Base-by-base conservation (phyloP, 805 yeast species). In the Saccharomycopsis capsularis region DNA sequence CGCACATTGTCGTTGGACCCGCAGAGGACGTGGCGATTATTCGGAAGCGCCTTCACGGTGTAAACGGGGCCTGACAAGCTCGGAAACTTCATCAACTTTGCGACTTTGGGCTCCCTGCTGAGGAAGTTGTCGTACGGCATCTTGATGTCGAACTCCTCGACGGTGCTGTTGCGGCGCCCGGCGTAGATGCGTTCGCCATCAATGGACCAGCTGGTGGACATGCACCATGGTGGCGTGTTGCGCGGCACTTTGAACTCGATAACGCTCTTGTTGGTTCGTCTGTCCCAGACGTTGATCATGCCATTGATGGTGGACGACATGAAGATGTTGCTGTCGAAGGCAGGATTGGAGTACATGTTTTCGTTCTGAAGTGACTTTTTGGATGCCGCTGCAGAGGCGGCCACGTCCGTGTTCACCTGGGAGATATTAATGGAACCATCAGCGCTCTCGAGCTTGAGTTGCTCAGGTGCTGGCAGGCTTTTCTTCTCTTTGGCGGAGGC, bases 141-240 rank as follows among this genome's bases (percentile, higher is more conserved):
- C 51, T 80, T 73, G 9, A 85, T 52, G 35, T 82, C 81, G 47
- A 76, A 76, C 59, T 82, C 87, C 57, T 91, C 96, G 3, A 91
- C 88, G 1, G 82, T 72, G 40, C 93, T 83, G 62, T 91, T 93
- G 63, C 99, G 76, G 55, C 99, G 75, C 0, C 98, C 99, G 2
- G 81, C 88, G 60, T 73, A 91, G 3, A 89, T 71, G 38, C 68
- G 71, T 49, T 85, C 81, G 9, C 99, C 99, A 58, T 83, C 82
- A 45, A 70, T 70, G 6, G 95, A 82, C 97, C 98, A 91, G 48
- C 85, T 78, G 0, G 96, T 78, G 5, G 87, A 76, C 75, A 84
- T 80, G 63, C 95, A 84, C 98, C 98, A 93, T 0, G 98, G 98
- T 0, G 98, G 96, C 0, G 83, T 75, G 1, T 78, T 78, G 7